Percentiles rank a stretch among this genome's conserved stretches.
phyloP scores from a whole-genome alignment of 2,329 filamentous ascomycete species.

The Fusarium burgessii region DNA sequence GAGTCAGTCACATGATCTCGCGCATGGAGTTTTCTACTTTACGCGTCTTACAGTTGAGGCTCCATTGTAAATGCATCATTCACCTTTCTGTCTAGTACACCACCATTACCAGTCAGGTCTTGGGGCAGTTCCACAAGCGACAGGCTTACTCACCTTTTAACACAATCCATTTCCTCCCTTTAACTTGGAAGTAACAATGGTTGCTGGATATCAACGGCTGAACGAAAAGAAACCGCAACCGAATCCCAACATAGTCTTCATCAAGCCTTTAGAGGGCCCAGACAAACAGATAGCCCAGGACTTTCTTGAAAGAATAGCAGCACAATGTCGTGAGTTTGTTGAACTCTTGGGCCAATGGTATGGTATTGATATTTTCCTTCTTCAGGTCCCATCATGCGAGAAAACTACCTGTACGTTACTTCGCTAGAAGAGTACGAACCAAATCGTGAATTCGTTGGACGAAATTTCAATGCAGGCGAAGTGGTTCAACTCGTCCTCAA shows the following conservation, averaged over 20 bases:
- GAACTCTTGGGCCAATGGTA: not conserved
- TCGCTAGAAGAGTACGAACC: conserved; percentile 84
- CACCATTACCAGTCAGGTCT: not conserved
- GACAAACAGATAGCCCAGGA: conserved; percentile 73
- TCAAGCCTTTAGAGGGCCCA: conserved; percentile 78
- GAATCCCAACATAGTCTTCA: conserved; percentile 84
- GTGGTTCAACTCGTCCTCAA: conserved; percentile 87
- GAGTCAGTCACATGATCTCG: conserved; percentile 30
- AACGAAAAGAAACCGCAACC: conserved; percentile 81
- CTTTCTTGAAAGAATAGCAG: conserved; percentile 81
- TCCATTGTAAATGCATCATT: conserved; percentile 24
- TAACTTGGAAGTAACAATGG: conserved; percentile 64
- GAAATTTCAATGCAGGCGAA: conserved; percentile 92
- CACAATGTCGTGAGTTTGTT: conserved; percentile 73
- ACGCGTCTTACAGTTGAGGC: conserved; percentile 16
- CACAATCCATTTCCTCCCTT: not conserved
- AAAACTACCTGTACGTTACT: conserved; percentile 72
- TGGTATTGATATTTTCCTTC: not conserved
- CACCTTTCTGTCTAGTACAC: not conserved
- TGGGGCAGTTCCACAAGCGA: not conserved
- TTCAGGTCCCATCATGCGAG: conserved; percentile 75
- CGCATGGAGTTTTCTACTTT: conserved; percentile 15
- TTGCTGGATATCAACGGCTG: conserved; percentile 80
- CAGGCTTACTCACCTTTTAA: not conserved
- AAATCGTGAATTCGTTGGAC: conserved; percentile 85